Percentiles rank a stretch among this genome's conserved stretches.
Conservation (phyloP, 805 yeast species). For the Teunomyces stri region DNA sequence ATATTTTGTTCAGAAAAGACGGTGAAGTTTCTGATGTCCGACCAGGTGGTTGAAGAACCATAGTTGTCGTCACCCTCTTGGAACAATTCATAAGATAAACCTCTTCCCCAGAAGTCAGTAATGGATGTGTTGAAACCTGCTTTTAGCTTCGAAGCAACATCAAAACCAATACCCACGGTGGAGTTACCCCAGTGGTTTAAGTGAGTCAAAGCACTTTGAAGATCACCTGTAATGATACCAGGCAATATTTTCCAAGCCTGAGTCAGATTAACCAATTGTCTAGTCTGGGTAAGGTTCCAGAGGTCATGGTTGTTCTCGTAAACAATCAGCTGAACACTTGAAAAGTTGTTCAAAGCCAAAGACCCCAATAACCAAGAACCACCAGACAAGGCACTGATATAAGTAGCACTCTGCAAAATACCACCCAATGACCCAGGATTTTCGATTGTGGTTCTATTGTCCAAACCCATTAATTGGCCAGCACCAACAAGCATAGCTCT, state of each 20-base stretch:
- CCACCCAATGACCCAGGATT: slow-evolving; percentile 61
- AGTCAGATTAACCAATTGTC: slow-evolving; percentile 26
- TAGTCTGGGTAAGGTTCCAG: slow-evolving; percentile 33
- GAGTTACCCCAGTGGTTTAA: slow-evolving; percentile 26
- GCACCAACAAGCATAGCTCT: slow-evolving; percentile 68
- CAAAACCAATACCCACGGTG: slow-evolving; percentile 47
- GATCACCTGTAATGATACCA: slow-evolving; percentile 21
- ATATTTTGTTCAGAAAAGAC: slow-evolving; percentile 34
- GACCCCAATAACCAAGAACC: slow-evolving; percentile 82
- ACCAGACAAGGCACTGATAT: slow-evolving; percentile 77
- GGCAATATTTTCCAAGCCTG: slow-evolving; percentile 16
- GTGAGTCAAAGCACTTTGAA: slow-evolving; percentile 27
- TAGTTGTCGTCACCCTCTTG: slow-evolving; percentile 22
- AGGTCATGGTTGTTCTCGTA: slow-evolving; percentile 26
- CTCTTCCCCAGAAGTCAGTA: slow-evolving; percentile 81
- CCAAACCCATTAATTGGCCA: slow-evolving; percentile 77
- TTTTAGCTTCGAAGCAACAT: slow-evolving; percentile 38
- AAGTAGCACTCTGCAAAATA: slow-evolving; percentile 64
- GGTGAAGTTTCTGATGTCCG: slow-evolving; percentile 27
- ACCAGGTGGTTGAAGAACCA: slow-evolving; percentile 28
- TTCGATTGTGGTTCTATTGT: slow-evolving; percentile 61
- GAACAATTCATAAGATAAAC: slow-evolving; percentile 66
- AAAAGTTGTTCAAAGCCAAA: slow-evolving; percentile 67
- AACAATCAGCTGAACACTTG: slow-evolving; percentile 60
- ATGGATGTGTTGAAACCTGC: slow-evolving; percentile 71